These are phyloP conservation scores for Dendrobium catenatum DNA, from an alignment of 106 monocot species.

Conservation along the genomic window DNA sequence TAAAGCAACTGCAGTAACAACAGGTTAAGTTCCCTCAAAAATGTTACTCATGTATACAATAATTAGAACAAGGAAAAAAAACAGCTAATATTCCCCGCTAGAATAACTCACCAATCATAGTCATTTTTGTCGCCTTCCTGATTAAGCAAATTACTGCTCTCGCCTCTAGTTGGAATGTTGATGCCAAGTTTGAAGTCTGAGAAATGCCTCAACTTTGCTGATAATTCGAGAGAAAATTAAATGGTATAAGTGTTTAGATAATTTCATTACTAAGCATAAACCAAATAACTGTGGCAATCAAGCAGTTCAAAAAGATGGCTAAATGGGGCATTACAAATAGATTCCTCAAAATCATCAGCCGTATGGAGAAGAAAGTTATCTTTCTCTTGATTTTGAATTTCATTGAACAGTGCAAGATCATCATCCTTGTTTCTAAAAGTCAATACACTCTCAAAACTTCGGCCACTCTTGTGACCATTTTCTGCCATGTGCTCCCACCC, in stretches of 20 bases:
- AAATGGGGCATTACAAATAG: slow-evolving; percentile 46
- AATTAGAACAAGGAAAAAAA: background rate
- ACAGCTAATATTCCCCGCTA: background rate
- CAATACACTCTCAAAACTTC: slow-evolving; percentile 50
- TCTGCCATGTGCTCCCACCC: slow-evolving; percentile 42
- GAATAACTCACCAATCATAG: slow-evolving; percentile 82
- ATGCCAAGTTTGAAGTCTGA: slow-evolving; percentile 60
- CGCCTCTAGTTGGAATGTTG: slow-evolving; percentile 44
- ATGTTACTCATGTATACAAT: background rate
- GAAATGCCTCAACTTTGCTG: slow-evolving; percentile 55
- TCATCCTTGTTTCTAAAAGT: slow-evolving; percentile 59
- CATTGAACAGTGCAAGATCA: slow-evolving; percentile 72
- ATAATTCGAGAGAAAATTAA: slow-evolving; percentile 3
- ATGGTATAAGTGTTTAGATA: background rate
- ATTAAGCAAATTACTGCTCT: slow-evolving; percentile 65
- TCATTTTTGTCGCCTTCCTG: slow-evolving; percentile 72
- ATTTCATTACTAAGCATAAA: background rate
- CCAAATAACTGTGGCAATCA: background rate
- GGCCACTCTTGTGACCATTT: slow-evolving; percentile 46
- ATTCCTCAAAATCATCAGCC: slow-evolving; percentile 80
- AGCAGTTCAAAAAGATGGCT: background rate
- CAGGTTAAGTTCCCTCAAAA: background rate
- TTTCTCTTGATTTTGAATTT: slow-evolving; percentile 68
- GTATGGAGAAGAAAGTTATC: slow-evolving; percentile 73
- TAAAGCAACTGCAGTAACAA: background rate